Evolutionary conservation across 768 basidiomycete species (phyloP).

Genomic region (Myochromella boudieri): DNA sequence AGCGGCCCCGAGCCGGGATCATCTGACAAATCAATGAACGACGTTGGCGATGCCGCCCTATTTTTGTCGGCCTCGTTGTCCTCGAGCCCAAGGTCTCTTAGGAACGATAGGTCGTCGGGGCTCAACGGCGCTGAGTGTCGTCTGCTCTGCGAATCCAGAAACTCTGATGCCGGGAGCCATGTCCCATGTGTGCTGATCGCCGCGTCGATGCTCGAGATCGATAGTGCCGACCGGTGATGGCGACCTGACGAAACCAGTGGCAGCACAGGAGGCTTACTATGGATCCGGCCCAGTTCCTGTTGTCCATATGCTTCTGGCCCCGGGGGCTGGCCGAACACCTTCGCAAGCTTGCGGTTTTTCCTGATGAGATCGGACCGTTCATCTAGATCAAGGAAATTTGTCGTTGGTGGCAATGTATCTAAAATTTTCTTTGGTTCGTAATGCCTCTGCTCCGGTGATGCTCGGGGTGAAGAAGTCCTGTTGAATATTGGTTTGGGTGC

Average conservation of each 20-base stretch:
- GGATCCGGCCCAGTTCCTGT: slow-evolving; percentile 22
- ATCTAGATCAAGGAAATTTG: slow-evolving; percentile 61
- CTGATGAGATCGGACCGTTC: slow-evolving; percentile 73
- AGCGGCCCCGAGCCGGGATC: slow-evolving; percentile 41
- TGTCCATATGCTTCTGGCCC: slow-evolving; percentile 38
- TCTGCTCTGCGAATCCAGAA: slow-evolving; percentile 30
- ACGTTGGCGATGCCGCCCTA: slow-evolving; percentile 36
- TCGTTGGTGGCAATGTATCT: slow-evolving; percentile 52
- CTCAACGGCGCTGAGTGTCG: slow-evolving; percentile 58
- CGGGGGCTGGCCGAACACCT: slow-evolving; percentile 74
- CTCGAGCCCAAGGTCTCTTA: slow-evolving; percentile 17
- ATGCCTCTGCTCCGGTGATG: background rate
- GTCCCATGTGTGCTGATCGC: slow-evolving; percentile 17
- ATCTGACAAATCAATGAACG: slow-evolving; percentile 72
- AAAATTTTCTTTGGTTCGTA: background rate
- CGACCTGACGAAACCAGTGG: slow-evolving; percentile 17
- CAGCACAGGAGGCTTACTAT: slow-evolving; percentile 10
- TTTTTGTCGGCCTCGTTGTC: slow-evolving; percentile 21
- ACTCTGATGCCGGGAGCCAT: slow-evolving; percentile 30
- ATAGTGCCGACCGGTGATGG: slow-evolving; percentile 21
- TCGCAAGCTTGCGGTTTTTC: slow-evolving; percentile 76
- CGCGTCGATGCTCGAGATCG: slow-evolving; percentile 20
- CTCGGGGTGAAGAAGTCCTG: slow-evolving; percentile 22
- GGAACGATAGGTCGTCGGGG: slow-evolving; percentile 43
- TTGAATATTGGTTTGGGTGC: slow-evolving; percentile 47